Base-by-base conservation (phyloP, 495 filamentous ascomycete genomes). In the Filosporella fistucella region DNA sequence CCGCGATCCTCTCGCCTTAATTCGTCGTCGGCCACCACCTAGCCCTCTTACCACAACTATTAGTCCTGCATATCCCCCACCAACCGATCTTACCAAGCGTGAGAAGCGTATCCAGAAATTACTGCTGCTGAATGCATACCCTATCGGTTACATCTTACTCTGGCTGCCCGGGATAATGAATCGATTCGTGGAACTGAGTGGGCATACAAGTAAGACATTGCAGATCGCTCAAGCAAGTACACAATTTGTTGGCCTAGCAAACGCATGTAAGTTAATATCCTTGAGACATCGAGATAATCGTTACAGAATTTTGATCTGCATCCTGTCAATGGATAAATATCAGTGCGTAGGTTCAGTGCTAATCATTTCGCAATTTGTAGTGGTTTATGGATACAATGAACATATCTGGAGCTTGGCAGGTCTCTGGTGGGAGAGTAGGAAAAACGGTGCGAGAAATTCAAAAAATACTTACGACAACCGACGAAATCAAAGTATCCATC, bases 331-430 rank as follows among this genome's bases (percentile, higher is more conserved):
- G 7, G 4, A 8, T 36, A 7, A 7, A 5, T 17, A 7, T 36
- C 33, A 7, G 6, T 36, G 5, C 33, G 6, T 5, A 14, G 18
- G 5, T 36, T 7, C 33, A 36, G n/a, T 7, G n/a, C 18, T 17
- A 36, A 36, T 7, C n/a, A 36, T 14, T 17, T 36, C 33, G 18
- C 33, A 7, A 7, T 4, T 14, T 11, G 4, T 17, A 43, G 40
- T 43, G 11, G 23, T 43, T 9, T 43, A 43, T 24, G 40, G 40
- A n/a, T 43, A 43, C 25, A 43, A 43, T 17, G 40, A 43, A 16
- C 4, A 17, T n/a, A 43, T 43, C 40, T 24, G 17, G 17, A 7
- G 3, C 25, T 24, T 26, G 10, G n/a, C 14, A 10, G 3, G n/a
- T 5, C 21, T 43, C 22, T 43, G 40, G 40, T 43, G 40, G 40